These are phyloP conservation scores for Aspergillus puulaauensis DNA, from an alignment of 2,329 filamentous ascomycete species.

Conservation along the genomic window DNA sequence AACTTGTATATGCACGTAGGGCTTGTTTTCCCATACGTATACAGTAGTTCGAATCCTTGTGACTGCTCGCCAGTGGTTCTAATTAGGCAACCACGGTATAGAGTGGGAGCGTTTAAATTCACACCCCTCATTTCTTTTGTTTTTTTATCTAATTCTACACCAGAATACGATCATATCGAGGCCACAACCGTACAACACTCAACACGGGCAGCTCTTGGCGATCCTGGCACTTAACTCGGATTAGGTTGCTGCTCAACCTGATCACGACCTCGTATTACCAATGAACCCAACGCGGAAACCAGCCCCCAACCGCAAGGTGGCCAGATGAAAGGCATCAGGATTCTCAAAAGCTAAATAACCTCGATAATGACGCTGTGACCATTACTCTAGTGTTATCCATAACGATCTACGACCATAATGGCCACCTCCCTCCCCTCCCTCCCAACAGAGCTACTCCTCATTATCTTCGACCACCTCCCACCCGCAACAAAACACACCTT, in stretches of 20 bases:
- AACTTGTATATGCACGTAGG: neutral
- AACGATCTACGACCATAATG: neutral
- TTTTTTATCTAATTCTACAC: no score
- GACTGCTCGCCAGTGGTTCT: no score
- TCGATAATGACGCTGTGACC: neutral
- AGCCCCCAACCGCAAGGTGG: neutral
- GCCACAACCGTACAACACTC: no score
- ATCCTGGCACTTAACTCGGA: neutral
- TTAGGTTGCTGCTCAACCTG: neutral
- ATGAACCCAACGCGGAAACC: neutral
- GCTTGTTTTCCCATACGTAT: neutral
- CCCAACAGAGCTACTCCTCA: slow-evolving; percentile 6
- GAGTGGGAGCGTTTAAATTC: no score
- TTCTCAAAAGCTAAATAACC: neutral
- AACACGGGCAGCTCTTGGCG: no score
- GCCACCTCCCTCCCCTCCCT: neutral
- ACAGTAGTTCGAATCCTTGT: no score
- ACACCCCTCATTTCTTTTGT: no score
- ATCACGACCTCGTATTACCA: neutral
- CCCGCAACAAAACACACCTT: neutral
- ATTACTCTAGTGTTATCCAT: neutral
- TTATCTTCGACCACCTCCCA: neutral
- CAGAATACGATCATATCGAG: no score
- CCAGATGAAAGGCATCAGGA: slow-evolving; percentile 1
- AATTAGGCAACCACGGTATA: no score